Base-by-base conservation (phyloP, 1,284 basidiomycete genomes). In the Meira miltonrushii region DNA sequence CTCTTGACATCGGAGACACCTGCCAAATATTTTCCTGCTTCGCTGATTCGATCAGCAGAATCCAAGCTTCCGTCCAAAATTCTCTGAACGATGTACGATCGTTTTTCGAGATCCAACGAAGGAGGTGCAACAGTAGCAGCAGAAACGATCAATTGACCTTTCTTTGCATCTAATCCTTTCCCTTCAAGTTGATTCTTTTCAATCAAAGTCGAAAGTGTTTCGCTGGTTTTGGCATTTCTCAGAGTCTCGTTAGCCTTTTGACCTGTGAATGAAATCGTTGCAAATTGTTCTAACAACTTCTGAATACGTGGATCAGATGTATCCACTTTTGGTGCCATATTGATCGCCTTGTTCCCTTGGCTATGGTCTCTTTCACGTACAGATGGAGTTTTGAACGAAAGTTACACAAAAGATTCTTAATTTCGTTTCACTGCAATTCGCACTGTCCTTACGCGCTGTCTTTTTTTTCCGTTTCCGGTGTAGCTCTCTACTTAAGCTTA, bases 11-110 rank as follows among this genome's bases (percentile, higher is more conserved):
- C 60, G 13, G 81, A 59, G 21, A 83, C 78, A 68, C 86, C 83
- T 0, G 82, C 87, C 25, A 89, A 74, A 77, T 87, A 94, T 78
- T 88, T 92, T 40, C 86, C 81, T 25, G 90, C 75, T 25, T 71
- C 62, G 15, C n/a, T 54, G 39, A 95, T 85, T 81, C 96, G 93
- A 75, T 97, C 94, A 6, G 86, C 84, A 41, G 84, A 85, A 81
- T 88, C 89, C 61, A 98, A 79, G 67, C 85, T 84, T 21, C 85
- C 87, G 60, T 86, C 84, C 23, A 87, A 75, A 67, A 96, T 87
- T 61, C 84, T 85, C 37, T 82, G 79, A 41, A 92, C 83, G 17
- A 88, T 80, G 76, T 87, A 92, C 56, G 81, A 82, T 69, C 85
- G 83, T 77, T 86, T 85, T n/a, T 80, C 80, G 40, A 83, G 80